Conservation (phyloP, 1,284 basidiomycete species). For the Austroboletus novae-zelandiae region DNA sequence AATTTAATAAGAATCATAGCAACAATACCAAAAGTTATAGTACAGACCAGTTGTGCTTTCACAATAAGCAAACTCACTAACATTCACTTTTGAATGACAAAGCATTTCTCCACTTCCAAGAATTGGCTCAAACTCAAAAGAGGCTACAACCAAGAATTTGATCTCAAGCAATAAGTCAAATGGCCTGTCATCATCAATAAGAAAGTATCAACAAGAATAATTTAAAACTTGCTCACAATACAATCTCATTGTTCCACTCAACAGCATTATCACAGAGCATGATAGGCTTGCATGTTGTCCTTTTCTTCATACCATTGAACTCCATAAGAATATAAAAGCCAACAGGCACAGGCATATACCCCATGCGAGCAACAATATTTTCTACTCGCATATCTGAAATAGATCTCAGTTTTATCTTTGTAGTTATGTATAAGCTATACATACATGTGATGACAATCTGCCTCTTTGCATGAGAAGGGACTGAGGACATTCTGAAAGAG, state of each 20-base stretch:
- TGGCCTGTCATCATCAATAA: neutral
- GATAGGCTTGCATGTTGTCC: neutral
- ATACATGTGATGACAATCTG: neutral
- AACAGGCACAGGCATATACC: neutral
- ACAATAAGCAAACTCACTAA: neutral
- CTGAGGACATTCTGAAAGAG: too few relatives aligned
- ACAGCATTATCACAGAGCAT: neutral
- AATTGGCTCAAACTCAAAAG: neutral
- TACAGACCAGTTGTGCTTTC: neutral
- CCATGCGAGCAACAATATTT: neutral
- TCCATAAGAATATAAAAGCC: neutral
- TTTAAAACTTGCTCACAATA: neutral
- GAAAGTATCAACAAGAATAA: neutral
- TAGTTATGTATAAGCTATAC: neutral
- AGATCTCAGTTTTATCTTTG: neutral
- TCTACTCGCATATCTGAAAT: neutral
- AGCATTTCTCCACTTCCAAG: neutral
- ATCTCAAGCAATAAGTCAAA: neutral
- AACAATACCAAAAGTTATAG: neutral
- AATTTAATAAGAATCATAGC: neutral
- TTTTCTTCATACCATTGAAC: neutral
- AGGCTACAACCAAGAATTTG: neutral
- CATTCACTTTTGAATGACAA: neutral
- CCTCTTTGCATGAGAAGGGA: neutral
- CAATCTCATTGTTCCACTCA: neutral